Evolutionary conservation across 2,329 filamentous ascomycete genomes (phyloP), one percentile per base, ranked within the genome.

Genomic region (Phaeosphaeriaceae sp.): DNA sequence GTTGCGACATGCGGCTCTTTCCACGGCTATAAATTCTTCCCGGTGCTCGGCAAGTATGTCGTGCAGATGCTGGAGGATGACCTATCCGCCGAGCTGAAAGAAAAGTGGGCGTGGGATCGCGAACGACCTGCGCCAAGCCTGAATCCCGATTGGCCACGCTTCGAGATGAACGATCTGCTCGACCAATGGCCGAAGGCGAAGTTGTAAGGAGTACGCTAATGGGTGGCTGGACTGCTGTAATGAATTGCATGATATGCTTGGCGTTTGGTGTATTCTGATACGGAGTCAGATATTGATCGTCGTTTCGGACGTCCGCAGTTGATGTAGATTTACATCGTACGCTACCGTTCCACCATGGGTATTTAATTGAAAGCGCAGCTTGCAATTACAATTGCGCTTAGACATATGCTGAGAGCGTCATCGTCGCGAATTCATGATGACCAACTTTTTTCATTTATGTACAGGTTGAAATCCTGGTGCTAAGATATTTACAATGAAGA

Each of bases 51-150:
- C 11, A 81, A 82, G 53, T 82, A 81, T 65, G 81, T 88, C 6
- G 81, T 83, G 0, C 80, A 86, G 64, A 79, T 81, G 42, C 65
- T 86, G 7, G 76, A 82, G 58, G 77, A 80, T 1, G 67, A 70
- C 1, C 56, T 74, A 7, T 71, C 79, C 47, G 45, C 68, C 62
- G 52, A 84, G 51, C 82, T 92, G 62, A 79, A 78, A 44, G 81
- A 83, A 53, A 92, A 90, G 83, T 92, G 87, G 82, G 81, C 81
- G 31, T 83, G 85, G 65, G 86, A 89, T 70, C 81, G 87, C 13
- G 83, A 86, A 67, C 76, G 85, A 21, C 85, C 86, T 1, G 83
- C 87, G 25, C 68, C 69, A 6, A 66, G 65, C 1, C 67, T 79
- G 11, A 86, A 86, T 65, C 79, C 82, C 7, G 85, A 86, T 68